phyloP scores from a whole-genome alignment of 1,284 basidiomycete genomes.

The Melampsora larici-populina region DNA sequence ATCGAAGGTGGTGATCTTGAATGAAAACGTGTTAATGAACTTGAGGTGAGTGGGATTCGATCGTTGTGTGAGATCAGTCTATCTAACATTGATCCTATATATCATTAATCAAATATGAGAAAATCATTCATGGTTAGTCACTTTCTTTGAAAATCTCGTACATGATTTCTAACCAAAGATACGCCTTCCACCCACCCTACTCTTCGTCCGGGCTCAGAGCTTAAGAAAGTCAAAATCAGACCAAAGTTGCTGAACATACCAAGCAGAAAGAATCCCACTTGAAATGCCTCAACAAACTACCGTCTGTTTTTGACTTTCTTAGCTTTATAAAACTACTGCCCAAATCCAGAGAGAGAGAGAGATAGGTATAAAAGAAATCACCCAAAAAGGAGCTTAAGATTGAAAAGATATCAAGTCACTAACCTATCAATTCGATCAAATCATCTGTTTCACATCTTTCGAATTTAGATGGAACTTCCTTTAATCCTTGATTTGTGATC shows the following conservation, averaged over 20 bases:
- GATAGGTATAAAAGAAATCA: background rate
- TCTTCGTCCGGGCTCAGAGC: background rate
- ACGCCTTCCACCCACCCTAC: background rate
- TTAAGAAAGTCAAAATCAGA: background rate
- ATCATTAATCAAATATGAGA: too few species aligned
- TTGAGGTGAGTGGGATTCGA: conserved; percentile 77
- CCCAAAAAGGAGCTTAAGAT: background rate
- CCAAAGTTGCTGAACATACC: background rate
- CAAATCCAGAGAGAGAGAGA: background rate
- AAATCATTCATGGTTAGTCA: background rate
- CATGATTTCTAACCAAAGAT: background rate
- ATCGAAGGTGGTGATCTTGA: conserved; percentile 81
- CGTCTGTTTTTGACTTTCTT: background rate
- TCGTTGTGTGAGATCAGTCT: conserved; percentile 89
- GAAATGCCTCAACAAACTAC: background rate
- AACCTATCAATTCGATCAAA: conserved; percentile 24
- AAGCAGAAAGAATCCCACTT: background rate
- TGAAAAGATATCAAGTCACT: background rate
- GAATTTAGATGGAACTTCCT: background rate
- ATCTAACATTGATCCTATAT: conserved; percentile 78
- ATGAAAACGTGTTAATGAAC: conserved; percentile 84
- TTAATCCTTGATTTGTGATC: background rate
- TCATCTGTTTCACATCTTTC: conserved; percentile 21
- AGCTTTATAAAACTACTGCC: background rate
- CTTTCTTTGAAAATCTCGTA: background rate